Evolutionary conservation across 2,329 filamentous ascomycete genomes (phyloP), one percentile per base, ranked within the genome.

Genomic region (Penicillium brevicompactum): DNA sequence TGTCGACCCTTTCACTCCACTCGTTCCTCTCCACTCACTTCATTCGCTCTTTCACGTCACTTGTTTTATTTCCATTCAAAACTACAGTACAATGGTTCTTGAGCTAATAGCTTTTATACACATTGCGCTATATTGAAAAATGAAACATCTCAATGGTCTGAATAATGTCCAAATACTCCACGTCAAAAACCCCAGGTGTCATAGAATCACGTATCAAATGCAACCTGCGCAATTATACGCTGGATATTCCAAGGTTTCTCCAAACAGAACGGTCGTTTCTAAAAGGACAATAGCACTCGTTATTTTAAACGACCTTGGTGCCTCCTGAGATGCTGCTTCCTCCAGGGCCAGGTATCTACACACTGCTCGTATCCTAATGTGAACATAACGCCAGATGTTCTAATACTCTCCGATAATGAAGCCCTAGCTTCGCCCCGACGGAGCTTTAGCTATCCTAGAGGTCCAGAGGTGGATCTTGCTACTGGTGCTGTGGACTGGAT

Each of bases 141-240:
- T 59, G 34, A 14, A 78, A 73, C 10, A 81, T 73, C 14, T 84
- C 80, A 8, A 72, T 73, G 1, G 74, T 68, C 47, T 74, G 61
- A 2, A 63, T 63, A 24, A 65, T 61, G 40, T 69, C 52, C 3
- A 73, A 40, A 8, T 74, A 65, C 49, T 78, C 69, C 18, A 18
- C 18, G 18, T 18, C 18, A 18, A 18, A 18, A 3, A 74, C 72
- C 24, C 74, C 71, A 1, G 68, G 65, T 43, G 74, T 73, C 59
- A 46, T 86, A 75, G n/a, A 83, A 75, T 0, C 82, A 82, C 64
- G 83, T 77, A 58, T 83, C 77, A 44, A 78, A 74, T 0, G 84
- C 84, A 63, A 83, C 61, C 58, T 72, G 55, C 2, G 73, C 72
- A 38, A 76, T 62, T 2, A 64, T 65, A 11, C 70, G 67, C 56